Base-by-base conservation (phyloP, 257 asterid species). In the Solanum chiquidenum region DNA sequence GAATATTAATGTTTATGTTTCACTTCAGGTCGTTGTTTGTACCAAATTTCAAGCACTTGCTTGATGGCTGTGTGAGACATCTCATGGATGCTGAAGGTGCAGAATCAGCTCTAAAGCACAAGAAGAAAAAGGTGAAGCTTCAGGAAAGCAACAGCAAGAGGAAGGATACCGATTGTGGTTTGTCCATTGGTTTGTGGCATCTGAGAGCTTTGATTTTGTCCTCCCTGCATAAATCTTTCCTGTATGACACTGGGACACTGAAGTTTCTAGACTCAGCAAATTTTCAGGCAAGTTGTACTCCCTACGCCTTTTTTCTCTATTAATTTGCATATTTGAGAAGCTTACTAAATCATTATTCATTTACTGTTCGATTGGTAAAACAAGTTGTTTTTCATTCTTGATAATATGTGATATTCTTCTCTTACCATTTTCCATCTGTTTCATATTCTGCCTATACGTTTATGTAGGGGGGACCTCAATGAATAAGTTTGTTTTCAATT, bases 21-120 rank as follows among this genome's bases (percentile, higher is more conserved):
- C 68, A 16, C 85, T 42, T 69, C 95, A 97, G 99, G 90, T 97
- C 98, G 2, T 91, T 97, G 73, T 97, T 95, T 88, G 94, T 97
- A 46, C 98, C 99, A 16, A 95, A 94, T 94, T 95, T 95, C 94
- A 95, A 97, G 93, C 91, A 93, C 91, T 87, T 97, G 90, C 90
- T 94, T 86, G 96, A 95, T 89, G 98, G 98, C 83, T 95, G 95
- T 87, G 95, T 94, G 85, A 91, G 88, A 38, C 93, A 91, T 91
- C 98, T 97, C 66, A 91, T 88, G 82, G 92, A 88, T 71, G 83
- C 88, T 66, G 95, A 90, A 85, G 93, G 87, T 72, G 85, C 79
- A 23, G 88, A 86, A 83, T 62, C 87, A 49, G 90, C 89, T 64
- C 66, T 37, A 46, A 84, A 90, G 83, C 96, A 75, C 86, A 94